A percentile compares a stretch with the other conserved stretches of the same genome.
phyloP scores from a whole-genome alignment of 306 rosid genomes.

The Ammopiptanthus mongolicus region DNA sequence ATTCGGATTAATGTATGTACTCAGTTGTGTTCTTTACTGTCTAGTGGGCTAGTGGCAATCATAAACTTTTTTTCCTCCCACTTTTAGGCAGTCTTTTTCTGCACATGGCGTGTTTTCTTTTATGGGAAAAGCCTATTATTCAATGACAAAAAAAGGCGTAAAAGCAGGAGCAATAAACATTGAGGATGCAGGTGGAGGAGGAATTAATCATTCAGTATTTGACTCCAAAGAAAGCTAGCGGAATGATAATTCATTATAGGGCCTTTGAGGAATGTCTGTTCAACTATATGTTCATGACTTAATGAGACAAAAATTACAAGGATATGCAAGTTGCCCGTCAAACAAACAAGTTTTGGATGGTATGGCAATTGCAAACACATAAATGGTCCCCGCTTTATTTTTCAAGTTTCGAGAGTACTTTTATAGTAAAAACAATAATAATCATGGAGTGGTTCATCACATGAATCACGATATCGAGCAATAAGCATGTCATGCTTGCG shows the following conservation, averaged over 20 bases:
- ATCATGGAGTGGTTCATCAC: not conserved
- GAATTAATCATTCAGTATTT: slow-evolving; percentile 17
- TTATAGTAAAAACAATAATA: not conserved
- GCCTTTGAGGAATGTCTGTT: slow-evolving; percentile 18
- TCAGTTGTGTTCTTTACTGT: not conserved
- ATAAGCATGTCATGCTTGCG: not conserved
- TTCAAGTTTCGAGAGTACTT: not conserved
- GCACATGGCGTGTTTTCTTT: not conserved
- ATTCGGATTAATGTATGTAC: not conserved
- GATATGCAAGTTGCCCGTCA: slow-evolving; percentile 9
- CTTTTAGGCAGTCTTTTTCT: slow-evolving; percentile 1
- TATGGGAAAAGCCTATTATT: not conserved
- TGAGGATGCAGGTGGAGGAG: not conserved
- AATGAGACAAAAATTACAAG: slow-evolving; percentile 4
- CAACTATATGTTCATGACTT: not conserved
- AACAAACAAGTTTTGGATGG: slow-evolving; percentile 16
- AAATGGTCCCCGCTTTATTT: slow-evolving; percentile 17
- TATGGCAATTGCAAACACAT: not conserved
- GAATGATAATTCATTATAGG: not conserved
- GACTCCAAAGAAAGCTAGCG: slow-evolving; percentile 2
- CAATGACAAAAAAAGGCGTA: not conserved
- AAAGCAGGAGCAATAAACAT: not conserved
- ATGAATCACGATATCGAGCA: slow-evolving; percentile 13
- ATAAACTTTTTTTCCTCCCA: not conserved
- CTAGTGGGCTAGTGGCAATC: not conserved